A percentile compares a stretch with the other conserved stretches of the same genome.
phyloP scores from a whole-genome alignment of 352 stramenopile genomes.

The Phytopythium ostracodes region DNA sequence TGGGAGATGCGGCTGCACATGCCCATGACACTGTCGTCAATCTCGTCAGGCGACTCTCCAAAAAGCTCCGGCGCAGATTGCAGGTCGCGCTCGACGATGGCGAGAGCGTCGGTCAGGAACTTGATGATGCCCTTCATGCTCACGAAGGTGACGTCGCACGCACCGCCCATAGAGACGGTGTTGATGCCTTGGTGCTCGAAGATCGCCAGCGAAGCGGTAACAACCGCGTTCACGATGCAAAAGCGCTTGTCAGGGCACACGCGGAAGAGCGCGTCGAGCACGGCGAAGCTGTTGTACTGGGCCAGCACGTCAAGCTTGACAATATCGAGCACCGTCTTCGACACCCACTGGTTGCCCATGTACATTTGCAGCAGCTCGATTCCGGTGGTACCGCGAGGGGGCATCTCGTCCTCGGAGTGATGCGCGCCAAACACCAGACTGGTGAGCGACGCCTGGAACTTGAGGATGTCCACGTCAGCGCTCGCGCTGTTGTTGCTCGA shows the following conservation, averaged over 20 bases:
- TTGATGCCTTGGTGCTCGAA: conserved; percentile 54
- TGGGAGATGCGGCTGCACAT: conserved; percentile 45
- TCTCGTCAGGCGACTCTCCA: conserved; percentile 29
- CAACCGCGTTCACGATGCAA: conserved; percentile 30
- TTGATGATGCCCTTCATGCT: conserved; percentile 55
- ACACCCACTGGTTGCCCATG: conserved; percentile 49
- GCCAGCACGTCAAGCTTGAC: conserved; percentile 53
- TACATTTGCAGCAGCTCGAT: conserved; percentile 35
- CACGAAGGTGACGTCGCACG: conserved; percentile 32
- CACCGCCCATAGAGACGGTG: neutral
- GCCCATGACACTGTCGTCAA: conserved; percentile 25
- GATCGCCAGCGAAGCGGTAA: conserved; percentile 49
- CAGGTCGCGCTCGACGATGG: conserved; percentile 34
- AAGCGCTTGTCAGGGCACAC: conserved; percentile 26
- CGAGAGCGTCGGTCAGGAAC: conserved; percentile 47
- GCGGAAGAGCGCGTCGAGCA: conserved; percentile 52
- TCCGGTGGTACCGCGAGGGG: conserved; percentile 18
- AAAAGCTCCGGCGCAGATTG: conserved; percentile 33
- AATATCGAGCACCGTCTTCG: conserved; percentile 32
- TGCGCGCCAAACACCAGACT: conserved; percentile 40
- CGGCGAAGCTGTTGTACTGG: conserved; percentile 61
- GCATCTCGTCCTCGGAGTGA: conserved; percentile 16
- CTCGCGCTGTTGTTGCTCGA: conserved; percentile 7
- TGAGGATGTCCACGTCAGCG: conserved; percentile 55
- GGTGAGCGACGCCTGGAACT: conserved; percentile 52